Conservation (phyloP, 331 rosid species). For the Arachis monticola region DNA sequence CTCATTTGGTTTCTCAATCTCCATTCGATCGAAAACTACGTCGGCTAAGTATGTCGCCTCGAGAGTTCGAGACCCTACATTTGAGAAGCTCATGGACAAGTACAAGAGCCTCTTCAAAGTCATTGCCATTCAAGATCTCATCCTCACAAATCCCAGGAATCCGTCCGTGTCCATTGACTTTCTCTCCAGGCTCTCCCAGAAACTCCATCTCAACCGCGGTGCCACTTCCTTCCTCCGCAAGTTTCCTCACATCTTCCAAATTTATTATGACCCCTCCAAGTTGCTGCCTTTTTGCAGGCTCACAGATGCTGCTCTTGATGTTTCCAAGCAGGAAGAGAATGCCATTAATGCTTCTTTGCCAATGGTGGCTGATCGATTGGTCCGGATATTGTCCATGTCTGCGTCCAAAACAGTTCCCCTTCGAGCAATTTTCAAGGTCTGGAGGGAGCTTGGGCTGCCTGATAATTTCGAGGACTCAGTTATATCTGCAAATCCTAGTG, state of each 20-base stretch:
- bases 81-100: conserved; percentile 89
- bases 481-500: conserved; percentile 53
- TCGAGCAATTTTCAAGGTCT: conserved; percentile 80
- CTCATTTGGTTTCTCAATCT: conserved; percentile 23
- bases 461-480: conserved; percentile 90
- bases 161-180: no score
- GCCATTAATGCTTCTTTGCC: conserved; percentile 67
- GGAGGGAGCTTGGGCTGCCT: conserved; percentile 92
- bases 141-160: no score
- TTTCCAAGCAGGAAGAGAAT: conserved; percentile 55
- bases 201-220: neutral
- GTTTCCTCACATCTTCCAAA: conserved; percentile 76
- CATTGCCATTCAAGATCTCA: no score
- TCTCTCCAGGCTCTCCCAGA: no score
- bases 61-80: conserved; percentile 85
- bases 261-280: conserved; percentile 69
- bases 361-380: conserved; percentile 63
- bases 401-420: conserved; percentile 74
- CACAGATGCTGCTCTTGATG: conserved; percentile 61
- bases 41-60: conserved; percentile 73
- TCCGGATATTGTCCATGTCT: conserved; percentile 79
- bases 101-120: conserved; percentile 45
- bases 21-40: conserved; percentile 62
- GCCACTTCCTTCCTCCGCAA: conserved; percentile 78
- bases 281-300: conserved; percentile 67